Evolutionary conservation across 2,329 filamentous ascomycete species (phyloP).

Genomic region (Grosmannia clavigera): DNA sequence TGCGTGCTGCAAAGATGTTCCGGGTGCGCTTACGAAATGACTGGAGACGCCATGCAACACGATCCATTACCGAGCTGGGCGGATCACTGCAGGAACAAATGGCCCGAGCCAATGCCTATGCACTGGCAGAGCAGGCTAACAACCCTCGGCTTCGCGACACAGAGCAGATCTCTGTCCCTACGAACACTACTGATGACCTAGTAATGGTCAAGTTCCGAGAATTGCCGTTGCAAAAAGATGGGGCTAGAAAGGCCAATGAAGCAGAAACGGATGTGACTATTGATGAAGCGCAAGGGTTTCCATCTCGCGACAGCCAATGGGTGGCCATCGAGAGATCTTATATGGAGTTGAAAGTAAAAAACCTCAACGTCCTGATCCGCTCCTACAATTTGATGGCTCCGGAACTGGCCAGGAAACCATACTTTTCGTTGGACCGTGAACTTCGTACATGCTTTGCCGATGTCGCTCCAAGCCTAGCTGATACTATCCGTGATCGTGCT

Average conservation of each 20-base stretch:
- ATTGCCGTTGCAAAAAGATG: neutral
- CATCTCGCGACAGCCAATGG: constrained; percentile 73
- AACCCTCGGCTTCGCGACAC: constrained; percentile 43
- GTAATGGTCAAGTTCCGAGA: constrained; percentile 23
- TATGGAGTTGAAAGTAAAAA: constrained; percentile 60
- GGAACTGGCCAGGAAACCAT: constrained; percentile 82
- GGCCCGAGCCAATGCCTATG: constrained; percentile 57
- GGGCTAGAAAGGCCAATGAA: neutral
- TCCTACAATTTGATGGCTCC: constrained; percentile 95
- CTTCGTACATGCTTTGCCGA: constrained; percentile 72
- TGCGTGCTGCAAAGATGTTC: constrained; percentile 56
- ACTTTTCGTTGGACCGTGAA: constrained; percentile 75
- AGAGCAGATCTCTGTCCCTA: constrained; percentile 34
- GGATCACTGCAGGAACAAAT: constrained; percentile 66
- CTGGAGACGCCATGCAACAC: constrained; percentile 73
- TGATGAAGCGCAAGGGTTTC: constrained; percentile 20
- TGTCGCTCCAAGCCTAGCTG: constrained; percentile 63
- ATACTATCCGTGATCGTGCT: constrained; percentile 60
- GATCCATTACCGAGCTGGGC: constrained; percentile 65
- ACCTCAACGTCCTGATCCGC: constrained; percentile 68
- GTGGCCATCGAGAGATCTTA: constrained; percentile 61
- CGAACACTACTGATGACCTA: constrained; percentile 33
- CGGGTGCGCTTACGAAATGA: constrained; percentile 62
- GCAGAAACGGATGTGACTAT: neutral
- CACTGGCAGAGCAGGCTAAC: constrained; percentile 55